Evolutionary conservation across 768 basidiomycete genomes (phyloP), one percentile per base, ranked within the genome.

Genomic region (Steccherinum ochraceum): DNA sequence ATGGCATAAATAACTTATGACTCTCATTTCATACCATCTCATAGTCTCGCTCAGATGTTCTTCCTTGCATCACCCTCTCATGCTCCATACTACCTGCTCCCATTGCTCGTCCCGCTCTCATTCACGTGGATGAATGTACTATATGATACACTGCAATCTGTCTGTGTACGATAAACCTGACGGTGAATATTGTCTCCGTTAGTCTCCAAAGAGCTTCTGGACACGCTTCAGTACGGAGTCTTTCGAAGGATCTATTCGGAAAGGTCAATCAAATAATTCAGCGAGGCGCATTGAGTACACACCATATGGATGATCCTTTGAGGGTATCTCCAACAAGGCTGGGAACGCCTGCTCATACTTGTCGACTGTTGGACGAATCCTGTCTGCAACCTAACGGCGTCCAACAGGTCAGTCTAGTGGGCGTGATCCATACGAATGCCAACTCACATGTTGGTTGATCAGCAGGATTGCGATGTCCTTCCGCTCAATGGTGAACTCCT

Each of bases 251-350:
- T 98, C 95, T 95, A 60, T 24, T 48, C 30, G 56, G 45, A 48
- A 20, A 26, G 24, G 48, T 58, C 49, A 62, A 55, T 59, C 41
- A 50, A 58, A 52, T 53, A 54, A 48, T 55, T 54, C 40, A 27
- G 45, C 23, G 39, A 30, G 20, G 10, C 3, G 45, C 26, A 42
- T 49, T 30, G 45, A 52, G 40, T 39, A 69, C 80, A 52, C 49
- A 95, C 95, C 94, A 61, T 98, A 98, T 27, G 95, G 95, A 68
- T 96, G 93, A 63, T 98, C 95, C 67, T 98, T 98, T 50, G 92
- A 93, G 21, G 96, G 96, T 55, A 99, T 98, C 69, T 99, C 96
- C 13, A 99, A 81, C 39, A 99, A 71, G 0, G 96, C 93, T 19
- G 96, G 96, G 73, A 99, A 99, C 0, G 95, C 84, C 67, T 93